Evolutionary conservation across 169 alveolate species (phyloP), one percentile per base, ranked within the genome.

Genomic region (Theileria parva): DNA sequence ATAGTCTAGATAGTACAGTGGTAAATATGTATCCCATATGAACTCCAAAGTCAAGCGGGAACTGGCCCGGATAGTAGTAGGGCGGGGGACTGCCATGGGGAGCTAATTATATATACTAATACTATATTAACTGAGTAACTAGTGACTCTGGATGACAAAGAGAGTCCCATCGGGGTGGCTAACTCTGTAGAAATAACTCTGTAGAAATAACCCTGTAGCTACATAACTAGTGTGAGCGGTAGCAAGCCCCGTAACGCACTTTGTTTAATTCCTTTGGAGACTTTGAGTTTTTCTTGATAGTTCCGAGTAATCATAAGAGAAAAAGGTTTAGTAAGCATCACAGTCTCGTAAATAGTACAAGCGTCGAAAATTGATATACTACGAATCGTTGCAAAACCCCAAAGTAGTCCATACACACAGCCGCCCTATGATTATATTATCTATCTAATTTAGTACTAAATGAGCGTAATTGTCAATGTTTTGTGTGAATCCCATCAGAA

Each of bases 401-500:
- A 91, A 13, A 91, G 86, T 37, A 93, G 32, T 11, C 96, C 96
- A 34, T 89, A 92, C 6, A 92, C 25, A 15, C 94, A 91, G 0
- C 96, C 96, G 2, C 96, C 96, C 89, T 84, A 65, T n/a, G 7
- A 12, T 4, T 0, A 0, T 0, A 2, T 12, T 9, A 19, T 12
- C 5, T 32, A 32, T 32, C 5, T 5, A 32, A 32, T 32, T 32
- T 32, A 32, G 37, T 32, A 79, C 87, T 23, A 89, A 50, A 59
- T 93, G 96, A n/a, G 96, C 96, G 44, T 91, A 93, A 88, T 91
- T 93, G 81, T 93, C 95, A 2, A 94, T 92, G 69, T 88, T 74
- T 13, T 92, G 91, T 30, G 94, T 57, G 83, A 93, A 68, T 48
- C 96, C 96, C 59, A 85, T 51, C 44, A 92, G 27, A 0, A 93